phyloP scores from a whole-genome alignment of 495 filamentous ascomycete species.

The Lepraria neglecta region DNA sequence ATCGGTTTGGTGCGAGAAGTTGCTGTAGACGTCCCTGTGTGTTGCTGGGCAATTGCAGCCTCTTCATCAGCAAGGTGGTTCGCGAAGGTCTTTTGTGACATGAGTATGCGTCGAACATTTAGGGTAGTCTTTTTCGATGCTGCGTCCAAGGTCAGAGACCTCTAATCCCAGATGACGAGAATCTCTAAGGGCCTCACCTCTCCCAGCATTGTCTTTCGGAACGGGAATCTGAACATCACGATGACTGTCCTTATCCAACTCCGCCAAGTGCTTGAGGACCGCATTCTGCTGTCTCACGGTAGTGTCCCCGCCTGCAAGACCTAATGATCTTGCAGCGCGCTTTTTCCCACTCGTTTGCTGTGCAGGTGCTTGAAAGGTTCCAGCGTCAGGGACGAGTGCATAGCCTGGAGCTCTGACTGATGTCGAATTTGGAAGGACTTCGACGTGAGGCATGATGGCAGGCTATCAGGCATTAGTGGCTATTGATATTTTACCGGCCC shows the following conservation, averaged over 20 bases:
- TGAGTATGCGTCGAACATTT: conserved; percentile 83
- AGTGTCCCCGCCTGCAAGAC: conserved; percentile 49
- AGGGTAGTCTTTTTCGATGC: conserved; percentile 57
- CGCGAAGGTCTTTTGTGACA: conserved; percentile 82
- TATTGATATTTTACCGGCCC: not conserved
- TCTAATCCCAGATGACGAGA: not conserved
- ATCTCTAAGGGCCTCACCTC: conserved; percentile 33
- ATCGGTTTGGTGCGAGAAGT: conserved; percentile 24
- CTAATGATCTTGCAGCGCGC: conserved; percentile 51
- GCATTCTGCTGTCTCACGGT: conserved; percentile 71
- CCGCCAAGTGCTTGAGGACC: conserved; percentile 66
- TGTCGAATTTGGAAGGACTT: conserved; percentile 65
- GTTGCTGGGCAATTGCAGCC: conserved; percentile 54
- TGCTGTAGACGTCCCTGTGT: conserved; percentile 21
- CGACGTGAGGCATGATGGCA: conserved; percentile 54
- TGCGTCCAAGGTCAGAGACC: conserved; percentile 19
- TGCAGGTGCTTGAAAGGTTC: conserved; percentile 53
- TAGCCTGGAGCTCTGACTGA: conserved; percentile 70
- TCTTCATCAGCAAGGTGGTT: conserved; percentile 90
- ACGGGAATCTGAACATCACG: conserved; percentile 64
- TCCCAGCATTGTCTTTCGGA: conserved; percentile 46
- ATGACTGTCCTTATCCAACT: conserved; percentile 74
- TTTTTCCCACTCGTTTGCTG: conserved; percentile 55
- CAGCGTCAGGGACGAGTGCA: conserved; percentile 79
- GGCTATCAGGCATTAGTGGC: not conserved